phyloP scores from a whole-genome alignment of 1,139 yeast species.

The Saccharomyces hybrid region DNA sequence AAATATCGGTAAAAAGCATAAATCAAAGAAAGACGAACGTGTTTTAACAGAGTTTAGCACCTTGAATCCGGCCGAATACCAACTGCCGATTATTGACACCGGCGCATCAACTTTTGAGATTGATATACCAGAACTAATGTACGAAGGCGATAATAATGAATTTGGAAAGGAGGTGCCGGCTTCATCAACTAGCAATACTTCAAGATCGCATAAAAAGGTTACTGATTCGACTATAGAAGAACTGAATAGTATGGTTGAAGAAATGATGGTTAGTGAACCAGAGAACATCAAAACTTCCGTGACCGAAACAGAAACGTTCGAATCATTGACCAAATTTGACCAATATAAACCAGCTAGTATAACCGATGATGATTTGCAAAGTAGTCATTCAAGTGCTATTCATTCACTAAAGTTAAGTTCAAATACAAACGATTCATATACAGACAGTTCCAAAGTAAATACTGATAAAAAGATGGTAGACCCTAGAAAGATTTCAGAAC shows the following conservation, averaged over 20 bases:
- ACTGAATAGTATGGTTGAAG: constrained; percentile 32
- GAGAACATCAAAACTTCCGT: constrained; percentile 12
- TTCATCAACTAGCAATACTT: neutral
- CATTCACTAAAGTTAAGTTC: constrained; percentile 17
- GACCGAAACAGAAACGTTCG: constrained; percentile 17
- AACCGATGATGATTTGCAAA: constrained; percentile 11
- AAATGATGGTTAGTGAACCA: constrained; percentile 27
- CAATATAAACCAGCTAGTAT: constrained; percentile 19
- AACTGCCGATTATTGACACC: constrained; percentile 24
- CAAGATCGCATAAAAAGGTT: neutral
- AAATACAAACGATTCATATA: constrained; percentile 8
- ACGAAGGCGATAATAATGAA: constrained; percentile 8
- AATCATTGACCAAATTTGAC: constrained; percentile 26
- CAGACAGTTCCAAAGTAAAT: constrained; percentile 2
- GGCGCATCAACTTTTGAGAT: constrained; percentile 22
- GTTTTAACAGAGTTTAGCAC: constrained; percentile 12
- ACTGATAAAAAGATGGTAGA: neutral
- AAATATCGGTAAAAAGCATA: constrained; percentile 2
- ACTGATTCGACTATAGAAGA: constrained; percentile 23
- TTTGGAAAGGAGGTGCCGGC: neutral
- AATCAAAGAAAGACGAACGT: constrained; percentile 5
- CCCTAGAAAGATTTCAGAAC: neutral
- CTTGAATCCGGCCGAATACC: constrained; percentile 15
- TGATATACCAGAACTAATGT: constrained; percentile 20
- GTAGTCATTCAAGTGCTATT: constrained; percentile 17